Conservation (phyloP, 306 rosid species). For the Prunus armeniaca region DNA sequence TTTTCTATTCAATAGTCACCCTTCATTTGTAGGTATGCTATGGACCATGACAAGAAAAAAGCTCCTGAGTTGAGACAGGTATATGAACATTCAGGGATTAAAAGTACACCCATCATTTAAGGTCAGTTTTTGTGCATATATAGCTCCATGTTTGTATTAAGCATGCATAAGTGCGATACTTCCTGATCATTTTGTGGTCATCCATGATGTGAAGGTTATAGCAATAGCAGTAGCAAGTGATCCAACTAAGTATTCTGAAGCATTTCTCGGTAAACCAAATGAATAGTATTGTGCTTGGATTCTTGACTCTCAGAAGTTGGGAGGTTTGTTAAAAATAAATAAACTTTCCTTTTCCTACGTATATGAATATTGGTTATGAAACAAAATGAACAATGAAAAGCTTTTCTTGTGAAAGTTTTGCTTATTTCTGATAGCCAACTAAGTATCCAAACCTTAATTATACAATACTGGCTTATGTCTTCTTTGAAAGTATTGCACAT, state of each 20-base stretch:
- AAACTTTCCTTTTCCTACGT: background rate
- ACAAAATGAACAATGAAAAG: background rate
- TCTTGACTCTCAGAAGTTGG: conserved; percentile 89
- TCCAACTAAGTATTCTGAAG: conserved; percentile 77
- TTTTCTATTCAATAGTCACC: background rate
- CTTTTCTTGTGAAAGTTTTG: background rate
- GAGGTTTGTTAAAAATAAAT: conserved; percentile 58
- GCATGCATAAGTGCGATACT: background rate
- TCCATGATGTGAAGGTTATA: conserved; percentile 56
- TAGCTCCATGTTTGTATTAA: background rate
- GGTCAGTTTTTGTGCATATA: background rate
- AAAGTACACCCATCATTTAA: background rate
- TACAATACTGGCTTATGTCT: background rate
- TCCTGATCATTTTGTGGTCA: background rate
- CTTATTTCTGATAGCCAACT: background rate
- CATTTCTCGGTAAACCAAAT: conserved; percentile 87
- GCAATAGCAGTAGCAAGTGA: conserved; percentile 92
- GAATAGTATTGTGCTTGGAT: conserved; percentile 88
- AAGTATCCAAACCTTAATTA: background rate
- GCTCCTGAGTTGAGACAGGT: conserved; percentile 90
- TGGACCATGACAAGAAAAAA: conserved; percentile 75
- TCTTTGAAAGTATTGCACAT: background rate
- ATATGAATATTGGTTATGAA: background rate
- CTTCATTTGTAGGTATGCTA: conserved; percentile 60
- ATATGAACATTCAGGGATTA: background rate